A percentile compares a stretch with the other conserved stretches of the same genome.
Evolutionary conservation across 1,139 yeast species (phyloP).

Genomic region (Taphrina wiesneri): DNA sequence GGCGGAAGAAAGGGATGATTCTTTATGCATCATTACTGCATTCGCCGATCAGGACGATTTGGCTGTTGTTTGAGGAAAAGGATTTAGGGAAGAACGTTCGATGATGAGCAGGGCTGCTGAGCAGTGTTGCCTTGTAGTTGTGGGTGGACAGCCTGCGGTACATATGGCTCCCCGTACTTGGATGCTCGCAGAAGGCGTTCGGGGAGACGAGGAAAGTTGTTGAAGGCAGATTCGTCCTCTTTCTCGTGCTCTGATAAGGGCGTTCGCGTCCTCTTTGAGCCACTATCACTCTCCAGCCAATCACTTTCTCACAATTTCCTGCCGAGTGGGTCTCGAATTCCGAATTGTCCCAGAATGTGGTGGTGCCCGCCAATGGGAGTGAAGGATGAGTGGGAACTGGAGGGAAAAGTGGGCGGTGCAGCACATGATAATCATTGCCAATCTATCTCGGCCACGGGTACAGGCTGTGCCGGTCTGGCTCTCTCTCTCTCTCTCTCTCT

Average conservation of each 20-base stretch:
- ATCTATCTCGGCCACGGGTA: background rate
- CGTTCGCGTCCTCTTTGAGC: background rate
- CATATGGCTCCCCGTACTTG: background rate
- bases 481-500: no score
- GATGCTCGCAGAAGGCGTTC: background rate
- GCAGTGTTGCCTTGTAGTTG: background rate
- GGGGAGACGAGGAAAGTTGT: background rate
- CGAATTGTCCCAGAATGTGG: no score
- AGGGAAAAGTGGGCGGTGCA: background rate
- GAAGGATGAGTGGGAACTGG: background rate
- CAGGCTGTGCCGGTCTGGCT: background rate
- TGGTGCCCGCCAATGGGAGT: background rate
- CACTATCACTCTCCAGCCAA: background rate
- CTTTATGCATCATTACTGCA: conserved; percentile 6
- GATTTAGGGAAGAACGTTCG: background rate
- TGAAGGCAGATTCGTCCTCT: background rate
- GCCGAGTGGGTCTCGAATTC: background rate
- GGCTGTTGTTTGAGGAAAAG: background rate
- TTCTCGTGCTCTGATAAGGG: background rate
- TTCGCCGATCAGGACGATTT: background rate
- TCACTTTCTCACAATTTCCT: no score
- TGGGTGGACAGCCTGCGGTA: background rate
- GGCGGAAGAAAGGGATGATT: conserved; percentile 2
- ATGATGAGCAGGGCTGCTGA: background rate
- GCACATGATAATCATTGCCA: background rate